Evolutionary conservation across 192 early-diverging fungal genomes (phyloP), one percentile per base, ranked within the genome.

Genomic region (Coemansia sp.): DNA sequence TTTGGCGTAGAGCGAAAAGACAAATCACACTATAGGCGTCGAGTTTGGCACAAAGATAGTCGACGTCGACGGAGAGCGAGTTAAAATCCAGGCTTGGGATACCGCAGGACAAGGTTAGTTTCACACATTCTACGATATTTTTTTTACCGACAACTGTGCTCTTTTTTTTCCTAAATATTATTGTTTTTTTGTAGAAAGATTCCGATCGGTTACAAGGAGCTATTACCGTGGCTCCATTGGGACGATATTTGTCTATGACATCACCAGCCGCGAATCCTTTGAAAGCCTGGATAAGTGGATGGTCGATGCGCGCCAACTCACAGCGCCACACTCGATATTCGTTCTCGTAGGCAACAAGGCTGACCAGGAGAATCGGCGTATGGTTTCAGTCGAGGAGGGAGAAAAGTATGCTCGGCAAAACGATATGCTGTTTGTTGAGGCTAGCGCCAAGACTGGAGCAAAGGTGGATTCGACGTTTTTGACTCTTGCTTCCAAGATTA

Each of bases 191-290:
- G 56, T 81, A 81, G 75, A 85, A 53, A 72, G 90, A 73, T 82
- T 91, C 86, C 62, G 88, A 40, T 84, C 83, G 20, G 78, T 93
- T 18, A 93, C 92, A 3, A 83, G 86, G 52, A 90, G 89, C 74
- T 93, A 93, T 64, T 93, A 92, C 65, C 86, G 92, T 71, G 92
- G 92, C 39, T 90, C 92, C 37, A 88, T 89, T 11, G 92, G 91
- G 40, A 91, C 89, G 20, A 77, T 92, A 11, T 69, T 93, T 30
- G 90, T 92, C n/a, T 93, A 92, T 64, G 92, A 93, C 74, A 86
- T 93, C 49, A 88, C 89, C 59, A 91, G 87, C 69, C 78, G 72
- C 60, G 72, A 72, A n/a, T 87, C 89, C 29, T 92, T 93, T 55
- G 65, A 73, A 34, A 82, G 80, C 30, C 75, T 92, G 13, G 80